Base-by-base conservation (phyloP, 441 rosid species). In the Adansonia madagascariensis region DNA sequence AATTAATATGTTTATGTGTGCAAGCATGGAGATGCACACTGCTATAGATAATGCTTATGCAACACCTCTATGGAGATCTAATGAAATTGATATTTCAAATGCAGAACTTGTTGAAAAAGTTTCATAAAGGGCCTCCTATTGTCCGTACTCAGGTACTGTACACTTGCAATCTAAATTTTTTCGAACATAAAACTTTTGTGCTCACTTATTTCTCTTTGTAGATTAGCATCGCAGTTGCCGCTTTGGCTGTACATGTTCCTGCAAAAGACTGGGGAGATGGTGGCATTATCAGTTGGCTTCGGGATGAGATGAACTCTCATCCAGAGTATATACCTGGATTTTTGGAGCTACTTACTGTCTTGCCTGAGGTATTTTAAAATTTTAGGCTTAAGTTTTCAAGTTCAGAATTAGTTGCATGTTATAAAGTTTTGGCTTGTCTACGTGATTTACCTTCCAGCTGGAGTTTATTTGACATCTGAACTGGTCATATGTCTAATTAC, bases 181-280 rank as follows among this genome's bases (percentile, higher is more conserved):
- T 69, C 18, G 53, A 18, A 61, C 71, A 75, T 76, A 75, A 78
- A 68, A 63, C 53, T 67, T 67, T 66, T 73, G 71, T 60, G 67
- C 52, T 84, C 39, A 67, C 64, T 72, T 77, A 35, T 78, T 71
- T 85, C 79, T 47, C 75, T 75, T 80, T 90, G 78, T 90, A 96
- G 99, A 94, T 94, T 87, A 91, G 99, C 89, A 94, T 94, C 83
- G 98, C 97, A 12, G 98, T 94, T 63, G 99, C 98, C 78, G 98
- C 98, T 64, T 89, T 94, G 91, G 98, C 97, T 81, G 98, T 94
- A 50, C 99, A 96, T 85, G 94, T 96, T 83, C 96, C 97, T 70
- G 88, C 96, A 3, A 94, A 87, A 84, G 98, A 91, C 77, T 94
- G 99, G 99, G 98, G 98, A 81, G 94, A 91, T 85, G 97, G 97